Base-by-base conservation (phyloP, 306 rosid species). In the Vigna mungo region DNA sequence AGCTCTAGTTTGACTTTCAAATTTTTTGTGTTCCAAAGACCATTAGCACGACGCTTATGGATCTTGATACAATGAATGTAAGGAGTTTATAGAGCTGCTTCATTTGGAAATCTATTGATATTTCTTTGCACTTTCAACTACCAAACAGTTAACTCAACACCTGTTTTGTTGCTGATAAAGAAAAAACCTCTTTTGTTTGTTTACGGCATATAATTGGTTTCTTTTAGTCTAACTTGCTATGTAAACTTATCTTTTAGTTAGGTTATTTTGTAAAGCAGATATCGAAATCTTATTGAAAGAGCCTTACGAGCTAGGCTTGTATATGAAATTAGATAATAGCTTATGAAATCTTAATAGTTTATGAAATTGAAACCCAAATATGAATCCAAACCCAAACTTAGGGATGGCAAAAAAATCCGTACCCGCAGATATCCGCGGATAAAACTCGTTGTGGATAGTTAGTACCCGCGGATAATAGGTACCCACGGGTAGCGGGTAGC, bases 231-330 rank as follows among this genome's bases (percentile, higher is more conserved):
- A 61, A 80, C 59, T 54, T 76, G 62, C 23, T 56, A 36, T 20
- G 7, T 44, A 15, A 66, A 27, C 72, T 60, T 47, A 52, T 76
- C 44, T 37, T 85, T 58, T 48, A 63, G 67, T 18, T 52, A 58
- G 43, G 64, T 78, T 67, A 52, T 58, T 5, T 75, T 85, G 67
- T 77, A 81, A 76, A 81, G 75, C 97, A 96, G 99, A 85, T 92
- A 90, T 78, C 88, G 98, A 76, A 92, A 86, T 82, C 94, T 96
- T 58, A 90, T 96, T 36, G 98, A 96, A 87, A 90, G 99, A 83
- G 98, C 89, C 81, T 85, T 96, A 49, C 87, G 74, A 78, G 98
- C 99, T 41, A 89, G 99, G 87, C 98, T 96, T 83, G 96, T 95
- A 53, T 95, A 96, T 89, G 99, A 21, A 21, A 21, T 21, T 21